Conservation (phyloP, 2,329 filamentous ascomycete species). For the Fusarium sp. region DNA sequence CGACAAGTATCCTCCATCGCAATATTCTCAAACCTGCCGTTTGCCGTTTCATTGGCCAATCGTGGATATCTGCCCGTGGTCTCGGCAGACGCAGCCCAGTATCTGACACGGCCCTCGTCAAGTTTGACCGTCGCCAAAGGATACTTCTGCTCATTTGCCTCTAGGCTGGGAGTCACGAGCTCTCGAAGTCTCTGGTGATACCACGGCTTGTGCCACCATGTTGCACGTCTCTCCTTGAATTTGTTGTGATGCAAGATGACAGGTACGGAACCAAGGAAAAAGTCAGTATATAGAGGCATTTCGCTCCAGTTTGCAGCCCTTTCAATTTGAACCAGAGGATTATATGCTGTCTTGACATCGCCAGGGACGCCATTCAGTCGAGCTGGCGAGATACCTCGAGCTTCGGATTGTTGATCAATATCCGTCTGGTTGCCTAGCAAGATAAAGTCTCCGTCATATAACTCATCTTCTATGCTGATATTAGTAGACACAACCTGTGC, state of each 20-base stretch:
- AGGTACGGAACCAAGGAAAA: background rate
- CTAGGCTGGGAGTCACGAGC: background rate
- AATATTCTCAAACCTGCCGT: background rate
- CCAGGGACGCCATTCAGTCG: background rate
- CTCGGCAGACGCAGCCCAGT: constrained; percentile 6
- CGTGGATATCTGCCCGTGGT: background rate
- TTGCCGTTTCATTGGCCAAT: background rate
- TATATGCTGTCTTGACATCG: background rate
- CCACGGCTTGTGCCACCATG: constrained; percentile 11
- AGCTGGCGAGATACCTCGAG: background rate
- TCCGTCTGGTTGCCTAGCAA: background rate
- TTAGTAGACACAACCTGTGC: background rate
- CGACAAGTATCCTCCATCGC: background rate
- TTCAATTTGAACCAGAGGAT: background rate
- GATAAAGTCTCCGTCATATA: background rate
- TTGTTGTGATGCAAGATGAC: background rate
- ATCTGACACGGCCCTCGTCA: background rate
- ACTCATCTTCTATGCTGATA: background rate
- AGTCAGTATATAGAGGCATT: background rate
- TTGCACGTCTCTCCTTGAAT: background rate
- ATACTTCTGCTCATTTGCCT: background rate
- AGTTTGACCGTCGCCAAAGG: background rate
- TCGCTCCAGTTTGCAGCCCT: background rate
- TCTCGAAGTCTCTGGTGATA: background rate
- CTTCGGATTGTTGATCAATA: background rate